phyloP scores from a whole-genome alignment of 352 stramenopile species.

The Phytophthora meadii region DNA sequence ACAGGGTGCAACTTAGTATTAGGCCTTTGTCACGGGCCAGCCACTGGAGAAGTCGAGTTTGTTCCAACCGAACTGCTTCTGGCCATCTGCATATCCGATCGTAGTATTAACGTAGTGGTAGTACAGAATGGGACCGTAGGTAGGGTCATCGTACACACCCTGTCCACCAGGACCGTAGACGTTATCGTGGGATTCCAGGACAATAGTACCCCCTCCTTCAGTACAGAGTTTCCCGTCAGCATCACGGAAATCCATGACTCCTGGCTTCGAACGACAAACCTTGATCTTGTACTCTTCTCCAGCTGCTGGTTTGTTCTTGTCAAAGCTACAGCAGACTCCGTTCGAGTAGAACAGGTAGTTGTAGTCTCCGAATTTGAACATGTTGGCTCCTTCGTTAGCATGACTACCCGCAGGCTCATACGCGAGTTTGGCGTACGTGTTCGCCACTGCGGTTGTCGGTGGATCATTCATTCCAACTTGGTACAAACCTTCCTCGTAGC shows the following conservation, averaged over 20 bases:
- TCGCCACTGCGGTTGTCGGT: constrained; percentile 6
- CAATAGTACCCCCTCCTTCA: constrained; percentile 26
- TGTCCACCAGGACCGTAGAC: constrained; percentile 23
- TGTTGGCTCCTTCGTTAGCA: constrained; percentile 30
- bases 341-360: constrained; percentile 41
- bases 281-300: constrained; percentile 38
- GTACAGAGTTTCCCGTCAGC: constrained; percentile 16
- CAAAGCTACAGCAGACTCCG: constrained; percentile 31
- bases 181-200: constrained; percentile 21
- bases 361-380: constrained; percentile 32
- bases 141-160: constrained; percentile 22
- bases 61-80: constrained; percentile 68
- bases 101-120: constrained; percentile 46
- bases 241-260: constrained; percentile 35
- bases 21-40: constrained; percentile 6
- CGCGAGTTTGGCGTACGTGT: constrained; percentile 26
- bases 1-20: too few species aligned
- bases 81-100: constrained; percentile 49
- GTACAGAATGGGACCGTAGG: constrained; percentile 22
- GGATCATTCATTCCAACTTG: constrained; percentile 24
- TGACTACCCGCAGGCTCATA: constrained; percentile 25
- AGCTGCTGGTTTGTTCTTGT: constrained; percentile 18
- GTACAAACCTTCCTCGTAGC: constrained; percentile 25
- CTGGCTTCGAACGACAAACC: constrained; percentile 30
- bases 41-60: constrained; percentile 56